phyloP scores from a whole-genome alignment of 2,329 filamentous ascomycete genomes.

The Berkeleyomyces rouxiae region DNA sequence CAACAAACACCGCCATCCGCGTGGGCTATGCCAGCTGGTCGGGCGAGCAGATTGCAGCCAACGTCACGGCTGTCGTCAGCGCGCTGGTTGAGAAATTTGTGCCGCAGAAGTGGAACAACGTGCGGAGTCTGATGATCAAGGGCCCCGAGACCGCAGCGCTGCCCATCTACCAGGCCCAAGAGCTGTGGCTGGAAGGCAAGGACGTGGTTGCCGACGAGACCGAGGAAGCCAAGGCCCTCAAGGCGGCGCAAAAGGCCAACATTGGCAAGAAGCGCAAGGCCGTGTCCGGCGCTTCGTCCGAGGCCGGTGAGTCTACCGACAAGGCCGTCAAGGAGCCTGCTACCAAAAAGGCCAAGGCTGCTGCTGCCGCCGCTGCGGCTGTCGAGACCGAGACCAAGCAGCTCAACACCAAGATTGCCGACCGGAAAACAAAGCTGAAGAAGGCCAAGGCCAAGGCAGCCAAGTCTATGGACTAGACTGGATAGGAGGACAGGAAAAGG shows the following conservation, averaged over 20 bases:
- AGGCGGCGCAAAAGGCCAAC: conserved; percentile 33
- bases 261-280: conserved; percentile 43
- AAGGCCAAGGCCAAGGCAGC: conserved; percentile 33
- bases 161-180: conserved; percentile 86
- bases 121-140: conserved; percentile 78
- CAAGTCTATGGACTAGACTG: conserved; percentile 7
- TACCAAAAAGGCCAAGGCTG: conserved; percentile 30
- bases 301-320: conserved; percentile 12
- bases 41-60: conserved; percentile 60
- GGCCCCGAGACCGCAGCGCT: conserved; percentile 73
- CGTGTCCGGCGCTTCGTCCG: conserved; percentile 15
- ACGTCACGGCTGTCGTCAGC: conserved; percentile 55
- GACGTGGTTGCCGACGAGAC: conserved; percentile 51
- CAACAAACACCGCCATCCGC: conserved; percentile 63
- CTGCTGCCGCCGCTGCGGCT: conserved; percentile 17
- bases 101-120: conserved; percentile 72
- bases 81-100: conserved; percentile 64
- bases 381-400: conserved; percentile 33
- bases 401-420: conserved; percentile 42
- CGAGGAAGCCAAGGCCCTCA: conserved; percentile 30
- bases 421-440: conserved; percentile 38
- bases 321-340: conserved; percentile 19
- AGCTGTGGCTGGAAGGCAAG: conserved; percentile 71
- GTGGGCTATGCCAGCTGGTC: conserved; percentile 63
- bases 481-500: background rate